Base-by-base conservation (phyloP, 2,329 filamentous ascomycete genomes). In the Colletotrichum nymphaeae region DNA sequence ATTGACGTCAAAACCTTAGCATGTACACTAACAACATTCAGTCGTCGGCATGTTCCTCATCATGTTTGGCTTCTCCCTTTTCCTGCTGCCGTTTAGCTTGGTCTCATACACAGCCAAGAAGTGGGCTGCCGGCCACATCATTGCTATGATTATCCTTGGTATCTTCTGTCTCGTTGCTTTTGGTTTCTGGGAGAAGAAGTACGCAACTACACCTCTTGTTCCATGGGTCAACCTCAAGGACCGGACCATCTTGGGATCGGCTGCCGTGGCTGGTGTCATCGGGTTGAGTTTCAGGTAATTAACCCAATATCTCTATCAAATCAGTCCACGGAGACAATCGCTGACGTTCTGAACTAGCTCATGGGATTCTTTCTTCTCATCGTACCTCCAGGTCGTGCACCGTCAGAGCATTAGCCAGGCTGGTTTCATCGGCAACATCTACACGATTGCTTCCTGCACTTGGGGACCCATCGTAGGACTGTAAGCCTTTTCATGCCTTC, bases 31-130 rank as follows among this genome's bases (percentile, higher is more conserved):
- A 32, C 32, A 32, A 32, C 9, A 32, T 11, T 5, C 11, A 72
- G 69, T 86, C 16, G 71, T 86, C 35, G 88, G 89, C 6, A 83
- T 89, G 28, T 67, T 90, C 14, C 79, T 91, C 5, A 73, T 89
- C 76, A 82, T 85, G 49, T 81, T 79, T 9, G 88, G 87, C 3
- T 84, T 89, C 55, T 82, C 84, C 12, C 78, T 90, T 16, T 87
- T 92, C 76, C 80, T 92, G 24, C 83, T 92, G 3, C 90, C 90
- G 0, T 87, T 92, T 77, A 90, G 85, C 19, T 80, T 92, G 30
- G 85, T 84, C n/a, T 80, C 83, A 5, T 83, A 81, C 62, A 81
- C 84, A 11, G 81, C 83, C 28, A 77, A 84, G 72, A 75, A 73
- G 2, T 88, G 85, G 86, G 79, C 80, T 53, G 83, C 83, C 12